Evolutionary conservation across 306 rosid species (phyloP).

Genomic region (Purshia tridentata): DNA sequence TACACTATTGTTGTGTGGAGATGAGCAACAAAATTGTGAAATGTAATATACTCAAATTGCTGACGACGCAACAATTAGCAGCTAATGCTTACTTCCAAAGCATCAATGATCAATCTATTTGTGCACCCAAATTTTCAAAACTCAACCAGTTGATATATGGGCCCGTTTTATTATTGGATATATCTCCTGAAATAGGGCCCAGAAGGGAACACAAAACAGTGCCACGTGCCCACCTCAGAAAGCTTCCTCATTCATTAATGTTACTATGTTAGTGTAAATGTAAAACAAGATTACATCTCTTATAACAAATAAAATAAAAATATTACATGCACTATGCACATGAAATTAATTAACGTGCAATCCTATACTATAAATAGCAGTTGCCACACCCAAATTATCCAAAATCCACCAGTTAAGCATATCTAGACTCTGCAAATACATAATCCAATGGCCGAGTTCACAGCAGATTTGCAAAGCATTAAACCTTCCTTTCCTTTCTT

Average conservation of each 20-base stretch:
- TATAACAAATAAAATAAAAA: no score
- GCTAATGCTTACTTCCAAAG: background rate
- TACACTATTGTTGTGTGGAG: background rate
- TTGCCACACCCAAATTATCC: conserved; percentile 45
- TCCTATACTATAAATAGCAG: conserved; percentile 48
- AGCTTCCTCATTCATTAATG: conserved; percentile 6
- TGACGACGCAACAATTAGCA: background rate
- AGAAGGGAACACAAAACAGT: conserved; percentile 44
- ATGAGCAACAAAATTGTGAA: background rate
- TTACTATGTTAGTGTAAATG: background rate
- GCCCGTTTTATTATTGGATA: conserved; percentile 45
- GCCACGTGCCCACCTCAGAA: conserved; percentile 68
- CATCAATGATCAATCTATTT: no score
- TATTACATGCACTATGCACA: background rate
- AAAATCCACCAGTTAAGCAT: conserved; percentile 19
- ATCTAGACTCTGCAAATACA: conserved; percentile 7
- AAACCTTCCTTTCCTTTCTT: conserved; percentile 47
- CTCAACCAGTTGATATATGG: conserved; percentile 16
- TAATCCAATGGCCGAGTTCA: conserved; percentile 68
- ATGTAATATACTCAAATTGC: conserved; percentile 10
- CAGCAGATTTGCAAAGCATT: conserved; percentile 51
- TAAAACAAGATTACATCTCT: background rate
- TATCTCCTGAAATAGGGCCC: conserved; percentile 53
- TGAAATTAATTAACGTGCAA: conserved; percentile 4
- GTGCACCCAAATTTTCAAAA: background rate